Percentiles rank a stretch among this genome's conserved stretches.
Conservation (phyloP, 2,329 filamentous ascomycete species). For the Beauveria pseudobassiana region DNA sequence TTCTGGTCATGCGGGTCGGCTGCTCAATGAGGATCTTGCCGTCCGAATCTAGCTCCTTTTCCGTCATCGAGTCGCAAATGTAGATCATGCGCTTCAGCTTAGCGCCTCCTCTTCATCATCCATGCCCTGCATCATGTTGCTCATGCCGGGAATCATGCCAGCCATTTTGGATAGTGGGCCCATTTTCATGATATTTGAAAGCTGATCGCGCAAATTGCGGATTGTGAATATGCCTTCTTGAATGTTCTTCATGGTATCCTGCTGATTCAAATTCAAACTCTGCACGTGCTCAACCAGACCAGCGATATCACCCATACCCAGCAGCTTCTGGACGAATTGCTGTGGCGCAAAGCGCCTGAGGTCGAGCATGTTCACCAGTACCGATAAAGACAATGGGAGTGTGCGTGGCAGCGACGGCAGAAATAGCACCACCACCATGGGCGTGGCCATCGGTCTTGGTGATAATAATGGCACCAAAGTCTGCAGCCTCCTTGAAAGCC, state of each 20-base stretch:
- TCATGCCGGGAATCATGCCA: slow-evolving; percentile 95
- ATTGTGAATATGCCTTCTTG: slow-evolving; percentile 94
- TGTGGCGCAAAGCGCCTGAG: slow-evolving; percentile 88
- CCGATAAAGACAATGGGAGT: slow-evolving; percentile 98
- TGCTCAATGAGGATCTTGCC: slow-evolving; percentile 92
- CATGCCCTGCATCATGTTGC: slow-evolving; percentile 89
- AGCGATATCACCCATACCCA: slow-evolving; percentile 96
- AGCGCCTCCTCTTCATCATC: slow-evolving; percentile 88
- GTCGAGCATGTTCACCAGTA: slow-evolving; percentile 94
- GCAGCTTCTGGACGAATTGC: slow-evolving; percentile 85
- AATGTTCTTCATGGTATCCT: slow-evolving; percentile 99
- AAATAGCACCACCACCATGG: slow-evolving; percentile 92
- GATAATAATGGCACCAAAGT: slow-evolving; percentile 97
- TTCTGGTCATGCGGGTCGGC: slow-evolving; percentile 84
- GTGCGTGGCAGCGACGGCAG: slow-evolving; percentile 89
- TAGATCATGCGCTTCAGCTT: slow-evolving; percentile 98
- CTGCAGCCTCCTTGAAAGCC: slow-evolving; percentile 93
- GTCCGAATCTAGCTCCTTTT: slow-evolving; percentile 90
- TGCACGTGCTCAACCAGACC: slow-evolving; percentile 96
- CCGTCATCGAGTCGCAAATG: slow-evolving; percentile 97
- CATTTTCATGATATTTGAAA: slow-evolving; percentile 99
- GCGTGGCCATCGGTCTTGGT: slow-evolving; percentile 98
- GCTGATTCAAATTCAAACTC: slow-evolving; percentile 89
- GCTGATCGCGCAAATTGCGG: slow-evolving; percentile 87
- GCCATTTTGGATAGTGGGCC: slow-evolving; percentile 95